Conservation (phyloP, 441 rosid genomes). For the Raphanus hybrid region DNA sequence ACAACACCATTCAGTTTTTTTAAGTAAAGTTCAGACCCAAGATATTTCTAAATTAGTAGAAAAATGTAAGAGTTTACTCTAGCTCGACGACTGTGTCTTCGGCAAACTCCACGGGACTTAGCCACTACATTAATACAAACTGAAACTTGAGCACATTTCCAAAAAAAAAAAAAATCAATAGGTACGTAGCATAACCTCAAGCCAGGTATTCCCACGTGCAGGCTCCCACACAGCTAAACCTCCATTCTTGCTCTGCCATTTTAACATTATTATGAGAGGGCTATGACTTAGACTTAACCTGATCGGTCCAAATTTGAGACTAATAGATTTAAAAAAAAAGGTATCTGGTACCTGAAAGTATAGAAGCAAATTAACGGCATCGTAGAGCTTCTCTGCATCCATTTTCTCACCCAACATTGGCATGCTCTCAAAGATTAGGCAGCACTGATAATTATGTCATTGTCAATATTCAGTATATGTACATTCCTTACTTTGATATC, state of each 20-base stretch:
- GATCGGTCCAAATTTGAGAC: neutral
- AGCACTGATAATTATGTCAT: neutral
- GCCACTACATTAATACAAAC: neutral
- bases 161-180: neutral
- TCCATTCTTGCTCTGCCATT: neutral
- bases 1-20: neutral
- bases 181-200: neutral
- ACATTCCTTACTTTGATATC: neutral
- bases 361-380: neutral
- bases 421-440: neutral
- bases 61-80: neutral
- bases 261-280: neutral
- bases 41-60: neutral
- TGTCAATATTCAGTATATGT: neutral
- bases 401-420: neutral
- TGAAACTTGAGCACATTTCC: neutral
- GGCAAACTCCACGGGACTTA: neutral
- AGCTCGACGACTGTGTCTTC: neutral
- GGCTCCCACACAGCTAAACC: neutral
- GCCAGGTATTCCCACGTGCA: neutral
- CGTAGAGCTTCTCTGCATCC: neutral
- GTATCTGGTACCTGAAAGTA: neutral
- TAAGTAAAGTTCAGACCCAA: neutral
- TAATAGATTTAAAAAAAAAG: neutral
- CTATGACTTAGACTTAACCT: neutral